Conservation (phyloP, 2,329 filamentous ascomycete species). For the Ceratocystis alfenasii region DNA sequence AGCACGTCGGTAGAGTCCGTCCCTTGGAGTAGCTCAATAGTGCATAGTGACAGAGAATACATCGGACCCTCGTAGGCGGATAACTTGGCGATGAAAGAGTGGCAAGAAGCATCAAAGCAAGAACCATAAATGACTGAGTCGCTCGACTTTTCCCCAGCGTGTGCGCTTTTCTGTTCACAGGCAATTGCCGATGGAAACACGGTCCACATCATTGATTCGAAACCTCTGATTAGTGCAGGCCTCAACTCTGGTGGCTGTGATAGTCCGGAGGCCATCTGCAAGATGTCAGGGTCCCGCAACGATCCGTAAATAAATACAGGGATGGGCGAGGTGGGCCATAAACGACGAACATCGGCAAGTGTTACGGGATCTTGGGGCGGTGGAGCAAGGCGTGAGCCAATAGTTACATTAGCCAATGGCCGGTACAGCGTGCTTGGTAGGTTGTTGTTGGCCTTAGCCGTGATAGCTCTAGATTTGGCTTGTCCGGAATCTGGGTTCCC, state of each 20-base stretch:
- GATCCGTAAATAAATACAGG: constrained; percentile 19
- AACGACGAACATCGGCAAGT: background rate
- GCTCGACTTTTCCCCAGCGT: background rate
- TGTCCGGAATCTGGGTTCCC: no score
- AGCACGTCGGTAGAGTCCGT: background rate
- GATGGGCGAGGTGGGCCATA: constrained; percentile 8
- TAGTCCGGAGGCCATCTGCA: constrained; percentile 17
- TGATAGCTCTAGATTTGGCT: no score
- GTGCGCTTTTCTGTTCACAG: background rate
- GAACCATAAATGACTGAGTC: background rate
- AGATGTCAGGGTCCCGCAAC: constrained; percentile 18
- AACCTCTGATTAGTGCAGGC: constrained; percentile 9
- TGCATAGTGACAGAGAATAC: constrained; percentile 14
- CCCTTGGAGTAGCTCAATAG: background rate
- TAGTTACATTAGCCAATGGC: no score
- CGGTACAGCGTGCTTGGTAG: no score
- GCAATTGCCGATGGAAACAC: constrained; percentile 17
- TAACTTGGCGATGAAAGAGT: constrained; percentile 1
- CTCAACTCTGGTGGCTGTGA: background rate
- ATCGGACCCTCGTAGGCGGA: constrained; percentile 15
- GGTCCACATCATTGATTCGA: constrained; percentile 18
- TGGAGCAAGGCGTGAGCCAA: background rate
- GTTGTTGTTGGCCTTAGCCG: background rate
- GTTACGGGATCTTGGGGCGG: background rate
- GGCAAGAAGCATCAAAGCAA: constrained; percentile 1